These are phyloP conservation scores for Mycosphaerella arachidis DNA, from an alignment of 2,329 filamentous ascomycete species.

Conservation along the genomic window DNA sequence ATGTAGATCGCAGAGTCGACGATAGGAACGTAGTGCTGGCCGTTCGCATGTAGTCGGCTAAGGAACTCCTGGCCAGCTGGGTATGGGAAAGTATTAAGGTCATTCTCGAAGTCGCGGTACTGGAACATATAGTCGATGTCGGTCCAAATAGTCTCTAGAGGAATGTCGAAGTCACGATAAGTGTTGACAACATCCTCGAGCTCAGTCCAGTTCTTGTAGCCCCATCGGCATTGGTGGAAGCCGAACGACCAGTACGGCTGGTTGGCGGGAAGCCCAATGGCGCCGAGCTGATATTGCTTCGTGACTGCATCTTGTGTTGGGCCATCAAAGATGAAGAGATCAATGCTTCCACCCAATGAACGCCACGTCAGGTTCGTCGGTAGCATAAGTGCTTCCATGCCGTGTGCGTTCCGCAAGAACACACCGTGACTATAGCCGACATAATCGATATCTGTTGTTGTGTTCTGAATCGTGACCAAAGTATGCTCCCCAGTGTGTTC, in stretches of 20 bases:
- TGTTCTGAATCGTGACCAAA: slow-evolving; percentile 52
- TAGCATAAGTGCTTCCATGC: slow-evolving; percentile 65
- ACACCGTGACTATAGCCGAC: slow-evolving; percentile 69
- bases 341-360: slow-evolving; percentile 69
- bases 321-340: slow-evolving; percentile 75
- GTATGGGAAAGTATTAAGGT: slow-evolving; percentile 49
- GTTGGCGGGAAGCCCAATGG: slow-evolving; percentile 68
- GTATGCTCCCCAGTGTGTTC: slow-evolving; percentile 41
- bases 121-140: slow-evolving; percentile 55
- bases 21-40: slow-evolving; percentile 58
- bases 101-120: slow-evolving; percentile 57
- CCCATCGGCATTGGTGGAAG: slow-evolving; percentile 80
- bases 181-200: slow-evolving; percentile 55
- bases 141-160: slow-evolving; percentile 49
- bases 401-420: slow-evolving; percentile 71
- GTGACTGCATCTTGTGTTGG: slow-evolving; percentile 65
- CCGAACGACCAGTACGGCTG: slow-evolving; percentile 79
- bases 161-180: slow-evolving; percentile 53
- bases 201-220: slow-evolving; percentile 68
- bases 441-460: slow-evolving; percentile 53
- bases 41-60: slow-evolving; percentile 48
- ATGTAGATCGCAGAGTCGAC: slow-evolving; percentile 64
- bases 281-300: slow-evolving; percentile 63
- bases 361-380: slow-evolving; percentile 66
- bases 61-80: slow-evolving; percentile 50